Evolutionary conservation across 2,329 filamentous ascomycete species (phyloP), one percentile per base, ranked within the genome.

Genomic region (Orbilia ellipsospora): DNA sequence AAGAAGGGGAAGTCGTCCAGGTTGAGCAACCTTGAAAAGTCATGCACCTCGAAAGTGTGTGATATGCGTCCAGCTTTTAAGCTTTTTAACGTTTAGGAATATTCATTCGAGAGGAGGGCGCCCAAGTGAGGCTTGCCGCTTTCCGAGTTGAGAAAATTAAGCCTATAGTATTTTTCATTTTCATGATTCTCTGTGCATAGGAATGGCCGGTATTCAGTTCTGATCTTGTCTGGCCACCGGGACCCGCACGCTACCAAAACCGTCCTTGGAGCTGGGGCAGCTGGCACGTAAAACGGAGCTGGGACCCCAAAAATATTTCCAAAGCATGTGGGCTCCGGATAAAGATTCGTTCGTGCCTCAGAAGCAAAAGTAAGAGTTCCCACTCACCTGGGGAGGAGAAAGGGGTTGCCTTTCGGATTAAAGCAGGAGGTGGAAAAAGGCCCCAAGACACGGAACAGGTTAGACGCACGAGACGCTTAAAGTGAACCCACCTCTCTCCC

Each of bases 371-470:
- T 10, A 36, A 36, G 8, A 6, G 31, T 36, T 36, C 31, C 20
- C 16, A 26, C 18, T 52, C 8, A 65, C 28, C 56, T 20, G 18
- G n/a, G 23, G 13, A 20, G 48, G 48, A 52, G 15, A 52, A 40
- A 42, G 20, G 56, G 54, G 44, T 15, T 6, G 48, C 28, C 20
- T 62, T 51, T 48, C 26, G 28, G 13, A 8, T 44, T 40, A 36
- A 52, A 66, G 44, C 63, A 52, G 54, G 60, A 63, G 44, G 15
- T n/a, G 44, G 44, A 48, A 18, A 15, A 18, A n/a, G 51, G 50
- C 69, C 62, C 40, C 51, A 20, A 40, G 4, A 23, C 57, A 74
- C 70, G 70, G 40, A 74, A 74, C 63, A n/a, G 63, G 70, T 48
- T 68, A 67, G 65, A 57, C 44, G 61, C 55, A 26, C 23, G 52